phyloP scores from a whole-genome alignment of 139 green algal species.

The Pleodorina starrii region DNA sequence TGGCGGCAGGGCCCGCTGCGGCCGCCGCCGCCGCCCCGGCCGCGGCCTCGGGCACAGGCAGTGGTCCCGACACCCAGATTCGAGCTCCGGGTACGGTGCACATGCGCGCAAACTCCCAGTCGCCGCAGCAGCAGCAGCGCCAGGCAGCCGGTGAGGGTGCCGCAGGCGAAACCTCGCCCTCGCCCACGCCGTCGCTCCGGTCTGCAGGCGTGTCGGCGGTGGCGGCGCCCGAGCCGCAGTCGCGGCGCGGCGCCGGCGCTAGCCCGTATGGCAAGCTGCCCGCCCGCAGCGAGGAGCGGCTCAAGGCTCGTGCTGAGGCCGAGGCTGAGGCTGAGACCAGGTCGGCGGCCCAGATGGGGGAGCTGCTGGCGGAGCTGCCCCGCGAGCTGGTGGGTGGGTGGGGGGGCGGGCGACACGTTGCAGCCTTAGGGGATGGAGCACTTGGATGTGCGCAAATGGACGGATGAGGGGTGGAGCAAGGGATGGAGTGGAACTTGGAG shows the following conservation, averaged over 20 bases:
- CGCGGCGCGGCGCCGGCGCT: background rate
- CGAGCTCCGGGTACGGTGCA: background rate
- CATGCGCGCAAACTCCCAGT: background rate
- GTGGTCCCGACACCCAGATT: background rate
- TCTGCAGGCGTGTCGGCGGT: background rate
- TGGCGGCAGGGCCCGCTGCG: background rate
- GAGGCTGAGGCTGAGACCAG: background rate
- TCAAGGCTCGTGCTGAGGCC: background rate
- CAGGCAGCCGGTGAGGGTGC: background rate
- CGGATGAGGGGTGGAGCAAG: background rate
- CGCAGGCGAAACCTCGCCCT: background rate
- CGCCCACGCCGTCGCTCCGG: background rate
- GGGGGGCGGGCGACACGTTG: background rate
- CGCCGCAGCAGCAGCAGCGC: background rate
- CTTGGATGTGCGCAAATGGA: background rate
- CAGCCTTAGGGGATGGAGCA: background rate
- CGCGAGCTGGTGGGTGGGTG: background rate
- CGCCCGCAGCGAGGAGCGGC: background rate
- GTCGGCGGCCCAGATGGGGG: background rate
- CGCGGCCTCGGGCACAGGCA: background rate
- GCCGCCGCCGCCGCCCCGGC: background rate
- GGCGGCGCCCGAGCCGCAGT: background rate
- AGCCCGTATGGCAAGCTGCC: background rate
- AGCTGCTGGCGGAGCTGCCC: slow-evolving; percentile 34
- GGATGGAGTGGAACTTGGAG: background rate